phyloP scores from a whole-genome alignment of 345 rosid genomes.

The Psidium friedrichsthalianum region DNA sequence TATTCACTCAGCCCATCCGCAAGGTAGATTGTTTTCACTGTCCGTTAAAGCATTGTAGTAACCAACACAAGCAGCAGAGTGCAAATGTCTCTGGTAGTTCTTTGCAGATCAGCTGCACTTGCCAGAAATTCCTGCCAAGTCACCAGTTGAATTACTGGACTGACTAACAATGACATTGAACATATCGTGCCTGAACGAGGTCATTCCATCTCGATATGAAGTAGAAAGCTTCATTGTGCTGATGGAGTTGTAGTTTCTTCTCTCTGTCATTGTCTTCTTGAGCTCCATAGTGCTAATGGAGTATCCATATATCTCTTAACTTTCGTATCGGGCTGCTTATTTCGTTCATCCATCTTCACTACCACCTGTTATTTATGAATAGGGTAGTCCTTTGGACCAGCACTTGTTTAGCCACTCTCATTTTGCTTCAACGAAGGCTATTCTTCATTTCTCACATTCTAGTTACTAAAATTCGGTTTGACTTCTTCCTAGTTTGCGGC shows the following conservation, averaged over 20 bases:
- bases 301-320: not conserved
- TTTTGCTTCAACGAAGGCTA: not conserved
- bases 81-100: not conserved
- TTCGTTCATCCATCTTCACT: not conserved
- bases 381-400: not conserved
- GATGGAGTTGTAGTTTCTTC: not conserved
- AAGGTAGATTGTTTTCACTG: not conserved
- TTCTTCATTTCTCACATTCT: not conserved
- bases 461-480: not conserved
- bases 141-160: not conserved
- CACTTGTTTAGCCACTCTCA: not conserved
- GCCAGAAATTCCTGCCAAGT: not conserved
- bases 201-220: not conserved
- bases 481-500: not conserved
- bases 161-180: not conserved
- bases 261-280: not conserved
- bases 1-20: not conserved
- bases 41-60: not conserved
- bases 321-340: not conserved
- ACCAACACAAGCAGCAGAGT: not conserved
- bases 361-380: not conserved
- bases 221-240: not conserved
- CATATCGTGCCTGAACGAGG: not conserved
- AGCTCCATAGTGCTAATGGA: not conserved
- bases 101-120: not conserved